Base-by-base conservation (phyloP, 768 basidiomycete species). In the Agrocybe chaxingu region DNA sequence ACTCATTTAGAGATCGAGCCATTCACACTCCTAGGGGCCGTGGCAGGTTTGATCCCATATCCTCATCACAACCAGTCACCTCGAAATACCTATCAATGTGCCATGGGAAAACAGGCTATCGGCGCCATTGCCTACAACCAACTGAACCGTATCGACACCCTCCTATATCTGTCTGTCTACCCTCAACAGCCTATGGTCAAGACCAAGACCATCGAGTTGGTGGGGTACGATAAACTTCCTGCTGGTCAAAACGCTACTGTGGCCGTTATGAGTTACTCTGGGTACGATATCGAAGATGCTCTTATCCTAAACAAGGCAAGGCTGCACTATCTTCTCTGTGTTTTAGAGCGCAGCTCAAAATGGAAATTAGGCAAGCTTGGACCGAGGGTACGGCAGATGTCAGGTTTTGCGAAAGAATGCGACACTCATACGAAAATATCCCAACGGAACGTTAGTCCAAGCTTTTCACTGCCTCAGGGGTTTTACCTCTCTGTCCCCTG, bases 101-200 rank as follows among this genome's bases (percentile, higher is more conserved):
- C 96, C 48, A 99, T 99, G 96, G 96, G 97, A 48, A 99, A 99
- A 74, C 97, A 99, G 75, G 96, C 97, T 2, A 99, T 99, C 56
- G 97, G 97, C 16, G 95, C 95, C 9, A 99, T 99, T 54, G 96
- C 87, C 0, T 97, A 95, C 70, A 99, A 98, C 66, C 97, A 99
- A 67, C 83, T 98, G 57, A 92, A 93, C 63, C 83, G 97, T 40
- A 98, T 99, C 64, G 97, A 99, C 67, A 99, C 97, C 0, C 79
- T 99, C 35, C 78, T 99, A n/a, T 99, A 99, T 70, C 79, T 99
- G 45, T 89, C 92, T 33, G 94, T 98, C 8, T 99, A 99, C 60
- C 97, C 97, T 18, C 97, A 99, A 64, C 92, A 98, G 61, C 97
- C 97, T 2, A 97, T 99, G 96, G 95, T 98, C 53, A 98, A 98